Evolutionary conservation across 2,329 filamentous ascomycete genomes (phyloP).

Genomic region (Myriosclerotinia duriaeana): DNA sequence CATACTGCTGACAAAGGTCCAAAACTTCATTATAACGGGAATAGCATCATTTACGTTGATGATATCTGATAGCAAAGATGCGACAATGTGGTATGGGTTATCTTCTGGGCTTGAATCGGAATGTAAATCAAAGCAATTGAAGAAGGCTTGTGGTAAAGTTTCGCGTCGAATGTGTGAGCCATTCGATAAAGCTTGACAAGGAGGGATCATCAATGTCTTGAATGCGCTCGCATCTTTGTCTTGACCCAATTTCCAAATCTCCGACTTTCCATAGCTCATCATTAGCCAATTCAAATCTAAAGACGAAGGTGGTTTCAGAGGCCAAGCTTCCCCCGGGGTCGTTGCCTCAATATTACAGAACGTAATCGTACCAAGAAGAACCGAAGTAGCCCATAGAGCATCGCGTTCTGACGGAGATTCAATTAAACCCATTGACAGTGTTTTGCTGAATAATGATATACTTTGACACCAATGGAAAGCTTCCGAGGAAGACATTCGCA

Average conservation of each 20-base stretch:
- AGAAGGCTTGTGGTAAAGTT: conserved; percentile 20
- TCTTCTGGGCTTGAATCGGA: conserved; percentile 15
- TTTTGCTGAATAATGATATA: conserved; percentile 49
- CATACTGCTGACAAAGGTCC: conserved; percentile 50
- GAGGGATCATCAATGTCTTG: neutral
- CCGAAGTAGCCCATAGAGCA: conserved; percentile 49
- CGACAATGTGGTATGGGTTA: conserved; percentile 28
- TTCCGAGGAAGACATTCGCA: conserved; percentile 41
- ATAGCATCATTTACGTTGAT: conserved; percentile 36
- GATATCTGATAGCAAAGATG: conserved; percentile 23
- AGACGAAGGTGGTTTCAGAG: conserved; percentile 47
- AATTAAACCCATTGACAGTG: conserved; percentile 42
- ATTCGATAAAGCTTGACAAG: neutral
- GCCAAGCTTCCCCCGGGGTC: conserved; percentile 53
- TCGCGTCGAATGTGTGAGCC: neutral
- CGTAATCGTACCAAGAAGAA: conserved; percentile 48
- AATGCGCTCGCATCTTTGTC: conserved; percentile 11
- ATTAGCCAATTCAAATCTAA: conserved; percentile 58
- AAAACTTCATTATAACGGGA: conserved; percentile 47
- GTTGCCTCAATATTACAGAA: conserved; percentile 48
- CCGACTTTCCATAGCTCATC: conserved; percentile 56
- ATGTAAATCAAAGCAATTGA: conserved; percentile 26
- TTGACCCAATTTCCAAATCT: conserved; percentile 46
- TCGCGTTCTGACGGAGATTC: conserved; percentile 46
- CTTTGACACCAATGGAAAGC: conserved; percentile 51